These are phyloP conservation scores for Metschnikowia baotianmanensis DNA, from an alignment of 805 yeast genomes.

Conservation along the genomic window DNA sequence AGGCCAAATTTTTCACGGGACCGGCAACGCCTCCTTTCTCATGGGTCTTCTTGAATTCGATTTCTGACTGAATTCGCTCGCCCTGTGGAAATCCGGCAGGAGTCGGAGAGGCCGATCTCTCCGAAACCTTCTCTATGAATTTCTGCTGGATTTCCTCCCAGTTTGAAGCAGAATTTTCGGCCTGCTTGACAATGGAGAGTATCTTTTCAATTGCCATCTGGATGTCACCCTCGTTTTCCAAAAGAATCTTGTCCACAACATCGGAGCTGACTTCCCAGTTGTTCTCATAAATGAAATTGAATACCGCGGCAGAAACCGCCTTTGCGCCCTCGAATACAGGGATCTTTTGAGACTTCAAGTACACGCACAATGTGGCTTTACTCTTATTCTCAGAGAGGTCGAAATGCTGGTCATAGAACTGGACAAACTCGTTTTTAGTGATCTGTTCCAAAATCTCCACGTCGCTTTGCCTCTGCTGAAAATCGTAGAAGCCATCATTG, in stretches of 20 bases:
- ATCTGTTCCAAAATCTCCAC: slow-evolving; percentile 54
- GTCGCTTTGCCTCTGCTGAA: slow-evolving; percentile 53
- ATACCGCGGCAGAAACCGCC: slow-evolving; percentile 25
- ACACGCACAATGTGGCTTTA: slow-evolving; percentile 25
- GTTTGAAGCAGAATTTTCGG: not conserved
- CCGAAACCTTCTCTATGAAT: slow-evolving; percentile 19
- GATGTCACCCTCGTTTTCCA: slow-evolving; percentile 5
- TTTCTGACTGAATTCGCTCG: slow-evolving; percentile 40
- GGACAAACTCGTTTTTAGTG: slow-evolving; percentile 54
- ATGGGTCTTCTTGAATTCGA: slow-evolving; percentile 54
- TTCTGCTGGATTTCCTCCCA: slow-evolving; percentile 1
- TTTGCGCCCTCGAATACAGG: slow-evolving; percentile 21
- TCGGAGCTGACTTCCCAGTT: slow-evolving; percentile 26
- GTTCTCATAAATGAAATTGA: slow-evolving; percentile 25
- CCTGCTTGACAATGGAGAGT: slow-evolving; percentile 2
- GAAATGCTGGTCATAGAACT: slow-evolving; percentile 50
- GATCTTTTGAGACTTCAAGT: slow-evolving; percentile 52
- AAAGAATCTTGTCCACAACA: slow-evolving; percentile 20
- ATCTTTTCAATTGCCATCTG: slow-evolving; percentile 21
- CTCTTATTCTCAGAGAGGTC: slow-evolving; percentile 15
- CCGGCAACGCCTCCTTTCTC: slow-evolving; percentile 59
- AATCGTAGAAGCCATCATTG: slow-evolving; percentile 76
- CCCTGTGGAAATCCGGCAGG: slow-evolving; percentile 51
- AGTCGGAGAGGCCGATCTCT: slow-evolving; percentile 24
- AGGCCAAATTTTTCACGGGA: slow-evolving; percentile 39